A percentile compares a stretch with the other conserved stretches of the same genome.
These are phyloP conservation scores for Zygnema cylindricum DNA, from an alignment of 139 green algal genomes.

Conservation along the genomic window DNA sequence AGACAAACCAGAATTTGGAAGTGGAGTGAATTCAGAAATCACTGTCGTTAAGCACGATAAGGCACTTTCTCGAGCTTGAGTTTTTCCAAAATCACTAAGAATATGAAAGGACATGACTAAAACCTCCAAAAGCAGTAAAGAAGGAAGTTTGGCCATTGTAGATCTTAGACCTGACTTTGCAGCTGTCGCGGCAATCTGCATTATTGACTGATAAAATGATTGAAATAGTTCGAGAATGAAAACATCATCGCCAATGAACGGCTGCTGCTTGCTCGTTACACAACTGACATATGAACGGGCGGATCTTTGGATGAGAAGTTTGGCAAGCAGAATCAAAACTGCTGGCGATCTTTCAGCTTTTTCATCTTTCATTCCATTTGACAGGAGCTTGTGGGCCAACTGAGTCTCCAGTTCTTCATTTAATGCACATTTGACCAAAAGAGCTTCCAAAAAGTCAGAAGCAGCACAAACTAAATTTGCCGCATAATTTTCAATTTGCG, in stretches of 20 bases:
- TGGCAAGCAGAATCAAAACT: slow-evolving; percentile 16
- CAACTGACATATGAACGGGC: not conserved
- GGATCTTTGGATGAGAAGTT: not conserved
- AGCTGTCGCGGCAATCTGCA: not conserved
- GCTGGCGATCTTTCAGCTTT: not conserved
- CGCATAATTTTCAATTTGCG: not conserved
- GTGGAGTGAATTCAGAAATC: not conserved
- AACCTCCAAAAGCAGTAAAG: slow-evolving; percentile 27
- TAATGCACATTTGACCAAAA: not conserved
- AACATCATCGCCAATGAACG: not conserved
- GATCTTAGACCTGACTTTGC: not conserved
- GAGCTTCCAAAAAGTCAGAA: not conserved
- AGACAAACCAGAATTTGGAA: not conserved
- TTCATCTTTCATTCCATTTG: not conserved
- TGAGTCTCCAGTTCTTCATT: not conserved
- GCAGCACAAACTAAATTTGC: not conserved
- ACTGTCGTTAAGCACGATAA: not conserved
- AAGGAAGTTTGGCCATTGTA: not conserved
- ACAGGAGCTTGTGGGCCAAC: not conserved
- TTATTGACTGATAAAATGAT: not conserved
- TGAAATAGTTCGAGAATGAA: slow-evolving; percentile 27
- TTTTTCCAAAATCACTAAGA: not conserved
- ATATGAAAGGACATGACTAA: slow-evolving; percentile 26
- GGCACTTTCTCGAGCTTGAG: not conserved
- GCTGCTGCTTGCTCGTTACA: too few relatives aligned